Evolutionary conservation across 495 filamentous ascomycete genomes (phyloP).

Genomic region (Peziza echinospora): DNA sequence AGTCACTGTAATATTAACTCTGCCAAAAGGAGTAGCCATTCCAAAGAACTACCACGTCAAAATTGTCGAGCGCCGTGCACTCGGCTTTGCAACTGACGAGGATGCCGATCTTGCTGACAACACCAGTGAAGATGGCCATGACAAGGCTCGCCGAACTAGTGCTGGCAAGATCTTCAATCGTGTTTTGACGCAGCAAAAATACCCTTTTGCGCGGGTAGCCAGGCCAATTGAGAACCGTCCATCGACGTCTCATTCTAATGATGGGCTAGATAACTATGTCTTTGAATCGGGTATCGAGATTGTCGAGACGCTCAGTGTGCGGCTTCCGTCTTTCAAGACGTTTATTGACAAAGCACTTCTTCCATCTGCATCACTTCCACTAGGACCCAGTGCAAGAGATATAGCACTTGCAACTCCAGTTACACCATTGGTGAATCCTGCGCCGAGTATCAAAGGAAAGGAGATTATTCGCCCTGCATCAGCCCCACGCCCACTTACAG

Average conservation of each 20-base stretch:
- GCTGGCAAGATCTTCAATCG: conserved; percentile 3
- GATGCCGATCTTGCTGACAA: background rate
- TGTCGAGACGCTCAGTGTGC: conserved; percentile 9
- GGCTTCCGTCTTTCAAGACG: conserved; percentile 13
- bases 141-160: conserved; percentile 5
- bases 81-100: conserved; percentile 2
- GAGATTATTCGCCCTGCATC: conserved; percentile 9
- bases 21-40: conserved; percentile 7
- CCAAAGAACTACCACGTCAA: conserved; percentile 14
- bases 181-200: conserved; percentile 10
- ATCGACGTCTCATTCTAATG: conserved; percentile 3
- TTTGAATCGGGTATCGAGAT: conserved; percentile 8
- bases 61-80: conserved; percentile 12
- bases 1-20: conserved; percentile 7
- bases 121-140: conserved; percentile 2
- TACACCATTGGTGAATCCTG: background rate
- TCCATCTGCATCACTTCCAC: conserved; percentile 16
- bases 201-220: conserved; percentile 10
- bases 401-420: conserved; percentile 1
- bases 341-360: conserved; percentile 17
- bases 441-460: conserved; percentile 8
- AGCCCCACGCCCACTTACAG: conserved; percentile 1
- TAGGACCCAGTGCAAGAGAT: conserved; percentile 6
- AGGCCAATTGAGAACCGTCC: conserved; percentile 10
- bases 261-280: background rate